Conservation (phyloP, 2,329 filamentous ascomycete species). For the Aspergillus luchuensis region DNA sequence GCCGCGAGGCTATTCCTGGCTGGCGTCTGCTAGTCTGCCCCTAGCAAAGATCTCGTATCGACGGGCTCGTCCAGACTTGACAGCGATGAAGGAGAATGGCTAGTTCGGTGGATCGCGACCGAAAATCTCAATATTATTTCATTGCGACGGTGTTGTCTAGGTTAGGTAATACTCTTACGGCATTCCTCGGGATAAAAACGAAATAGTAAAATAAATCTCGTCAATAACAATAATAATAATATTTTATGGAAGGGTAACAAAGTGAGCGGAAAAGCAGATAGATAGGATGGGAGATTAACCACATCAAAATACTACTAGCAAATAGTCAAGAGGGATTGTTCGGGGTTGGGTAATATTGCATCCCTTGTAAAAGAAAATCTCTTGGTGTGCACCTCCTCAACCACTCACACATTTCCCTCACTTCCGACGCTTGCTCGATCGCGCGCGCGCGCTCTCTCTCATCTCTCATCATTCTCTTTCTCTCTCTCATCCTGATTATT, state of each 20-base stretch:
- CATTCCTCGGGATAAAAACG: background rate
- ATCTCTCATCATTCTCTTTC: background rate
- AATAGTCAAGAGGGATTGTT: background rate
- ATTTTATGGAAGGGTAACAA: background rate
- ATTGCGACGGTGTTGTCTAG: background rate
- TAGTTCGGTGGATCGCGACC: conserved; percentile 8
- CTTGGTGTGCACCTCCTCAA: background rate
- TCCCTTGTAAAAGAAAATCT: conserved; percentile 1
- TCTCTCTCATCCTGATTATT: background rate
- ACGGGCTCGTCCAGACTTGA: conserved; percentile 2
- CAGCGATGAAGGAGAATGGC: background rate
- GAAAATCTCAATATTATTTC: conserved; percentile 2
- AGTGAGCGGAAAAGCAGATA: background rate
- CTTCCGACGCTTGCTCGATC: background rate
- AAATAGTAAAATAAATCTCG: no score
- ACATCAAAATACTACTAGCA: background rate
- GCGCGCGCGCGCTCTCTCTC: background rate
- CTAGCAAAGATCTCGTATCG: conserved; percentile 20
- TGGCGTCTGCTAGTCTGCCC: conserved; percentile 29
- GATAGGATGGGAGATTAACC: background rate
- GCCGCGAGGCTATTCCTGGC: conserved; percentile 43
- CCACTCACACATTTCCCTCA: conserved; percentile 3
- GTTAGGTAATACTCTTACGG: conserved; percentile 4
- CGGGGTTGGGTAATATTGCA: conserved; percentile 1
- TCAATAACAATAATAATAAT: background rate